A percentile compares a stretch with the other conserved stretches of the same genome.
Conservation (phyloP, 2,329 filamentous ascomycete species). For the Aspergillus ustus region DNA sequence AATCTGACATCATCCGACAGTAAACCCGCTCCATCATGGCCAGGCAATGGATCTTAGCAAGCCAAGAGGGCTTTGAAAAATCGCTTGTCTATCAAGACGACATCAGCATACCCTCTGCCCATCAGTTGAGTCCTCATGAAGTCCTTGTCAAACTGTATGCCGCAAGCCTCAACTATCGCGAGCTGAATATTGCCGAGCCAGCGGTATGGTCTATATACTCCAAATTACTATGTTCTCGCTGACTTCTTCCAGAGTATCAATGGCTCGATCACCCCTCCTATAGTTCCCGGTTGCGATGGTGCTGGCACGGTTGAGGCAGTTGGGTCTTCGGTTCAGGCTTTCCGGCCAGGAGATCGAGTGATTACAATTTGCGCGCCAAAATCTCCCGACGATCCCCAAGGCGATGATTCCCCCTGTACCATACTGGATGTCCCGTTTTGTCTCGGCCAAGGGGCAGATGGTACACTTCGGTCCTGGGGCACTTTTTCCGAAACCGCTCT, state of each 20-base stretch:
- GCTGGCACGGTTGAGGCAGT: conserved; percentile 10
- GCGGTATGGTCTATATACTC: neutral
- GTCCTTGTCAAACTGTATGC: conserved; percentile 13
- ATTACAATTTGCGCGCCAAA: neutral
- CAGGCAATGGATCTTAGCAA: conserved; percentile 11
- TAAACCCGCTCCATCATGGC: conserved; percentile 1
- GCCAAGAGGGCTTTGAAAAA: conserved; percentile 15
- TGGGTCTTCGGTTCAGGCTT: neutral
- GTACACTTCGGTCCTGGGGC: conserved; percentile 10
- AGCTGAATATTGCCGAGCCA: conserved; percentile 11
- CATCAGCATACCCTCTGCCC: conserved; percentile 7
- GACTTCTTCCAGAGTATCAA: conserved; percentile 8
- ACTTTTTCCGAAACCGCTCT: conserved; percentile 7
- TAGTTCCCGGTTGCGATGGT: conserved; percentile 15
- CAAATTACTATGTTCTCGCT: neutral
- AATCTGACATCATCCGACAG: neutral
- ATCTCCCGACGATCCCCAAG: neutral
- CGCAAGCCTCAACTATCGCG: conserved; percentile 16
- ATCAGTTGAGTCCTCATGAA: conserved; percentile 3
- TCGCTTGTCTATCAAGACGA: conserved; percentile 15
- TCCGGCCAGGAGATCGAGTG: conserved; percentile 9
- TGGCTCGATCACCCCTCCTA: conserved; percentile 1
- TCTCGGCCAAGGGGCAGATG: conserved; percentile 9
- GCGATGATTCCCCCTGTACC: neutral
- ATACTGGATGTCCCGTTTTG: neutral